Conservation (phyloP, 1,284 basidiomycete genomes). For the Tilletia setariae region DNA sequence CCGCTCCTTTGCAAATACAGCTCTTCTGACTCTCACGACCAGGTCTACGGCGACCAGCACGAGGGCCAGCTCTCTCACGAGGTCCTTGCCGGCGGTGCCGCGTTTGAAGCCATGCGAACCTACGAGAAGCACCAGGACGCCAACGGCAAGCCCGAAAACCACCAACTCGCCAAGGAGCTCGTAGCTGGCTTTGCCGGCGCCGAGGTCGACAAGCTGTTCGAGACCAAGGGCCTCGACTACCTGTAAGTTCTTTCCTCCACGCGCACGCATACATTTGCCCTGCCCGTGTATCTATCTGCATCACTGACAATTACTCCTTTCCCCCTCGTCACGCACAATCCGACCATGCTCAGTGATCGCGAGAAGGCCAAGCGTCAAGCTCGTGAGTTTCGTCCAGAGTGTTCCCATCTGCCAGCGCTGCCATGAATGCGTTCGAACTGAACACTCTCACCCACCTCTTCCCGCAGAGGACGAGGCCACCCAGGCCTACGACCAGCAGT, state of each 20-base stretch:
- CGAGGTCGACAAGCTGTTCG: conserved; percentile 47
- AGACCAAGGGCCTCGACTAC: conserved; percentile 58
- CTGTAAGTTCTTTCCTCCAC: conserved; percentile 2
- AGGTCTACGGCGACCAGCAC: conserved; percentile 24
- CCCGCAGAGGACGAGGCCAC: background rate
- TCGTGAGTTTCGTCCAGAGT: conserved; percentile 16
- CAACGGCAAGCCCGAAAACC: conserved; percentile 36
- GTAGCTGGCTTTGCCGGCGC: conserved; percentile 54
- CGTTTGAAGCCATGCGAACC: conserved; percentile 60
- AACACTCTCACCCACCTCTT: too few species aligned
- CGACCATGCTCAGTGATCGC: conserved; percentile 58
- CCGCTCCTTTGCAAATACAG: background rate
- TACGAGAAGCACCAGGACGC: conserved; percentile 61
- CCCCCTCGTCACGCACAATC: conserved; percentile 38
- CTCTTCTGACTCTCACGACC: background rate
- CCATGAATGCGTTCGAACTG: too few species aligned
- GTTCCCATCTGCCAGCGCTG: too few species aligned
- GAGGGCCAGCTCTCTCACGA: conserved; percentile 61
- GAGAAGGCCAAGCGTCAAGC: conserved; percentile 59
- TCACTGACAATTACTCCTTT: too few species aligned
- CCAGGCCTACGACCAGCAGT: background rate
- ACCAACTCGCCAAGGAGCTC: conserved; percentile 57
- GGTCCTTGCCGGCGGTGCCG: conserved; percentile 59
- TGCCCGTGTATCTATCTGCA: too few species aligned
- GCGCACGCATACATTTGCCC: too few species aligned